Base-by-base conservation (phyloP, 1,139 yeast species). In the Pichia cactophila region DNA sequence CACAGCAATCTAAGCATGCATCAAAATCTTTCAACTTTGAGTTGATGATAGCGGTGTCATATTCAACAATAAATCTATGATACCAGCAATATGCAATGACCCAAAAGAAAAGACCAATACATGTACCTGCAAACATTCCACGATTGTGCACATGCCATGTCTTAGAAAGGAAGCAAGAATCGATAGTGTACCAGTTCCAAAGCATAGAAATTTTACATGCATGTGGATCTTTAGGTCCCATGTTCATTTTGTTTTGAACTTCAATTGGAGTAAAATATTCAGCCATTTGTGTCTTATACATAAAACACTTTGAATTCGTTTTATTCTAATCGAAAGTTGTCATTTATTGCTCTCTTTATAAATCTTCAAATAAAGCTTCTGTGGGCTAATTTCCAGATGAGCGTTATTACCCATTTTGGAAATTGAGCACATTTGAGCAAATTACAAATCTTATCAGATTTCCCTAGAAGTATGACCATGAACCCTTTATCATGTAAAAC, bases 111-210 rank as follows among this genome's bases (percentile, higher is more conserved):
- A 80, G 78, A 12, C 87, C 88, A 38, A 83, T 70, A 64, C 88
- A 83, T 0, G 86, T 72, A 9, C 87, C 88, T 5, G 86, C 88
- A 69, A 83, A 82, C 66, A 72, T 79, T 2, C 82, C 83, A 44
- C 66, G 67, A 2, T 81, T 67, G n/a, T 65, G 70, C 39, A 80
- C 78, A 54, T 80, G 86, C 89, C 89, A 83, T 26, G 81, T 66
- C 43, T 65, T 67, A n/a, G 86, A 72, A 51, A 83, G 69, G 58
- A 83, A 81, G 60, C 88, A 82, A 1, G 82, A 64, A 57, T 81
- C 81, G 35, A 81, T 70, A 0, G 86, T 80, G 52, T 73, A 63
- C 81, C 81, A 77, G 60, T 77, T 77, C 81, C 81, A 77, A 46
- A 72, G 57, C 81, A 76, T 76, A 3, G 58, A 54, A 16, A 58